A percentile compares a stretch with the other conserved stretches of the same genome.
Conservation (phyloP, 2,329 filamentous ascomycete genomes). For the Neofusicoccum laricinum region DNA sequence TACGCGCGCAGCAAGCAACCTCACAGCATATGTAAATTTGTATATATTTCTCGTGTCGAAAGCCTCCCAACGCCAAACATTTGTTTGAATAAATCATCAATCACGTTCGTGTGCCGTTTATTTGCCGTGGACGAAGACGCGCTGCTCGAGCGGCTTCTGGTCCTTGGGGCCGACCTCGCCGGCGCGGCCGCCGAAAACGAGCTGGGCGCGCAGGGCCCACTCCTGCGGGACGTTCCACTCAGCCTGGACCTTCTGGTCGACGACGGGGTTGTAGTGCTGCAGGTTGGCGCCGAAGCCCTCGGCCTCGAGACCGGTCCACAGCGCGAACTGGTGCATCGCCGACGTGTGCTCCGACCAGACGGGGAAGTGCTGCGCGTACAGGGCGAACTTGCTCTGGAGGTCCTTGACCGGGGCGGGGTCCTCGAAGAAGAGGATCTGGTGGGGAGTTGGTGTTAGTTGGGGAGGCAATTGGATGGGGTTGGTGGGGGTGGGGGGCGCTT, state of each 20-base stretch:
- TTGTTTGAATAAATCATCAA: too few relatives aligned
- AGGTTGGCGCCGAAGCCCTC: slow-evolving; percentile 86
- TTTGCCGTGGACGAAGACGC: slow-evolving; percentile 46
- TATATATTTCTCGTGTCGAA: too few relatives aligned
- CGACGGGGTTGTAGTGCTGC: slow-evolving; percentile 89
- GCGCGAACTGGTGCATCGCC: slow-evolving; percentile 77
- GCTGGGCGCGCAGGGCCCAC: slow-evolving; percentile 78
- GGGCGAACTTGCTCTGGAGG: slow-evolving; percentile 66
- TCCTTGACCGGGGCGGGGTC: slow-evolving; percentile 65
- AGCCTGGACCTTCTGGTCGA: slow-evolving; percentile 67
- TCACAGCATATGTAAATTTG: too few relatives aligned
- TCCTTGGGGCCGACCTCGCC: slow-evolving; percentile 61
- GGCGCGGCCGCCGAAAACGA: slow-evolving; percentile 73
- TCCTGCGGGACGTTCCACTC: slow-evolving; percentile 68
- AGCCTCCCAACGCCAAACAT: too few relatives aligned
- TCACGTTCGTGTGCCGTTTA: too few relatives aligned
- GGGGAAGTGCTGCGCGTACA: slow-evolving; percentile 78
- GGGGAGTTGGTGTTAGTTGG: neutral
- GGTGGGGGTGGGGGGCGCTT: slow-evolving; percentile 40
- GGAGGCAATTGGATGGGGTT: neutral
- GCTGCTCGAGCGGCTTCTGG: slow-evolving; percentile 63
- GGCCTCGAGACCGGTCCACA: slow-evolving; percentile 79
- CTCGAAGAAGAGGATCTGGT: slow-evolving; percentile 78
- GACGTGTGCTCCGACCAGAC: slow-evolving; percentile 72
- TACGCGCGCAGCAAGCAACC: too few relatives aligned